Percentiles rank a stretch among this genome's conserved stretches.
phyloP scores from a whole-genome alignment of 768 basidiomycete species.

The Collybia mongolica region DNA sequence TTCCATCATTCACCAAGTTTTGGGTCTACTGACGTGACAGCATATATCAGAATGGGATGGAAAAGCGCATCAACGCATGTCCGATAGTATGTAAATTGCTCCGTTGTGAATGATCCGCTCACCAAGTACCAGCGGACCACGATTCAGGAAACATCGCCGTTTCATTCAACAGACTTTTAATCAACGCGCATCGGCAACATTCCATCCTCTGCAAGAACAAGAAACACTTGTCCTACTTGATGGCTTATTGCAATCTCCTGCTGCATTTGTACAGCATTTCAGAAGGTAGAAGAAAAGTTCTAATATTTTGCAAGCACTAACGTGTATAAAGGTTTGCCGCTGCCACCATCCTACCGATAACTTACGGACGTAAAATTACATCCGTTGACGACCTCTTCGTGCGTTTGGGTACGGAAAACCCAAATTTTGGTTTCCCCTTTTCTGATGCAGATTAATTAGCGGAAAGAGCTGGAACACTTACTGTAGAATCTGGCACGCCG shows the following conservation, averaged over 20 bases:
- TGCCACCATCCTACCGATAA: slow-evolving; percentile 46
- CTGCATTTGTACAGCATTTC: slow-evolving; percentile 39
- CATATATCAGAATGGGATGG: slow-evolving; percentile 44
- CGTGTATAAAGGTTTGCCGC: slow-evolving; percentile 38
- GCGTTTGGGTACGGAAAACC: slow-evolving; percentile 30
- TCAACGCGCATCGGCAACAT: slow-evolving; percentile 34
- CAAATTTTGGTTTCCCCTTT: too few species aligned
- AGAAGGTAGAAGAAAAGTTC: slow-evolving; percentile 29
- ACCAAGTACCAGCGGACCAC: slow-evolving; percentile 35
- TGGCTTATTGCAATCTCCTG: slow-evolving; percentile 35
- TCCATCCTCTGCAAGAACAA: slow-evolving; percentile 41
- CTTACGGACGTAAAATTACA: slow-evolving; percentile 44
- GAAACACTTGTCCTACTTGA: slow-evolving; percentile 41
- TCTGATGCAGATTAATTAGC: slow-evolving; percentile 21
- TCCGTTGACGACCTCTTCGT: slow-evolving; percentile 45
- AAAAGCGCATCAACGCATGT: slow-evolving; percentile 43
- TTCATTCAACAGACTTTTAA: slow-evolving; percentile 51
- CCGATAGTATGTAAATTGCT: slow-evolving; percentile 37
- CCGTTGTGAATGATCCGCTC: background rate
- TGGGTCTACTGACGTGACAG: background rate
- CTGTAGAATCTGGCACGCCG: slow-evolving; percentile 43
- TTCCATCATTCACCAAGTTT: slow-evolving; percentile 5
- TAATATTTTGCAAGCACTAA: background rate
- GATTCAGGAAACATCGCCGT: slow-evolving; percentile 51
- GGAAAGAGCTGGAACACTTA: slow-evolving; percentile 44